Evolutionary conservation across 495 filamentous ascomycete species (phyloP).

Genomic region (Podospora pseudopauciseta): DNA sequence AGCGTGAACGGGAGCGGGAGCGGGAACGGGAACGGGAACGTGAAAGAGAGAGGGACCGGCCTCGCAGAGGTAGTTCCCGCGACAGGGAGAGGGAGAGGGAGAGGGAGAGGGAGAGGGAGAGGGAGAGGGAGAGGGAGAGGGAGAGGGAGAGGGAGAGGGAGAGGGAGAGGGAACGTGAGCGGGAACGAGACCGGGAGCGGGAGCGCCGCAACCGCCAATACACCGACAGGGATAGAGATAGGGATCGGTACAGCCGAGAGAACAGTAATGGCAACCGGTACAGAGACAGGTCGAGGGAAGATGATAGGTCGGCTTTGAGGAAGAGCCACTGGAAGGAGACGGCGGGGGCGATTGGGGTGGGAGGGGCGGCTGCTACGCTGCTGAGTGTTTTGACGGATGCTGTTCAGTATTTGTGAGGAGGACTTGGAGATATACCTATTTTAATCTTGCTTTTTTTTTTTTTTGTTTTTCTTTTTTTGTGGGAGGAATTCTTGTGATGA

Average conservation of each 20-base stretch:
- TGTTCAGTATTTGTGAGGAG: conserved; percentile 30
- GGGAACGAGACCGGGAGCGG: conserved; percentile 21
- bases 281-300: conserved; percentile 22
- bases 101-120: conserved; percentile 5
- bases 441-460: neutral
- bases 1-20: conserved; percentile 22
- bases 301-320: conserved; percentile 26
- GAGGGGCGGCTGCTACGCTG: conserved; percentile 50
- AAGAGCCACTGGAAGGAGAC: conserved; percentile 41
- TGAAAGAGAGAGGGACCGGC: neutral
- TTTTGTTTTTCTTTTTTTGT: no score
- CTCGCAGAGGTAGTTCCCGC: neutral
- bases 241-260: neutral
- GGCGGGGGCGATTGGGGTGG: conserved; percentile 46
- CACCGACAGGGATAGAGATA: conserved; percentile 28
- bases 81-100: conserved; percentile 11
- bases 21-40: conserved; percentile 14
- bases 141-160: conserved; percentile 17
- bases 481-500: neutral
- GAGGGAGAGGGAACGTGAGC: conserved; percentile 18
- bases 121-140: conserved; percentile 17
- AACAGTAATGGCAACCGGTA: conserved; percentile 12
- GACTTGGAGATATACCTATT: neutral
- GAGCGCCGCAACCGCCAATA: conserved; percentile 20
- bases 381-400: conserved; percentile 51